These are phyloP conservation scores for Bromus sterilis DNA, from an alignment of 176 grass and related monocot genomes.

Conservation along the genomic window DNA sequence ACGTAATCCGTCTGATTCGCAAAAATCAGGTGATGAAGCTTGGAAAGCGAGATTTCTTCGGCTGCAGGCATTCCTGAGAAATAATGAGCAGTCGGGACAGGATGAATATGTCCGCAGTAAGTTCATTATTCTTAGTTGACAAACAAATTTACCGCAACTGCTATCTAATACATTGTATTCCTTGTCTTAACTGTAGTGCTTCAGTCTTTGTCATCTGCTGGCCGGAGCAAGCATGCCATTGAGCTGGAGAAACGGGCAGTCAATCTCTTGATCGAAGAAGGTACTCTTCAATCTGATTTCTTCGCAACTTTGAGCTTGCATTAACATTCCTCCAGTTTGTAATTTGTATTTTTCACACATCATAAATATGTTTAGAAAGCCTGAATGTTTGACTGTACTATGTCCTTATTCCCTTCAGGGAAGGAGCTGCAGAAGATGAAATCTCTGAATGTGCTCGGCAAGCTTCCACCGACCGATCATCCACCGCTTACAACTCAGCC, in stretches of 20 bases:
- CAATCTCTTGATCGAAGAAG: constrained; percentile 88
- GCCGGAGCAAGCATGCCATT: constrained; percentile 71
- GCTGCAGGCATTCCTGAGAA: constrained; percentile 70
- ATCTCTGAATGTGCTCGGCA: constrained; percentile 75
- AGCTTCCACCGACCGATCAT: constrained; percentile 21
- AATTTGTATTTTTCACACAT: not conserved
- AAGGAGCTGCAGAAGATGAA: constrained; percentile 91
- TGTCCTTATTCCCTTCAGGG: constrained; percentile 36
- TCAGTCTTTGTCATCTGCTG: constrained; percentile 60
- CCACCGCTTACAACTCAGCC: constrained; percentile 16
- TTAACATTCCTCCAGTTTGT: not conserved
- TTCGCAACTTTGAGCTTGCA: not conserved
- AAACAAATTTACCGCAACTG: not conserved
- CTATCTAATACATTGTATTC: constrained; percentile 1
- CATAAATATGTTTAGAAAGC: constrained; percentile 7
- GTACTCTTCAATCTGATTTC: constrained; percentile 33
- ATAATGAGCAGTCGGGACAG: constrained; percentile 67
- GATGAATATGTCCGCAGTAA: constrained; percentile 86
- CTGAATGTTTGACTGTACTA: not conserved
- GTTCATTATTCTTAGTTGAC: constrained; percentile 10
- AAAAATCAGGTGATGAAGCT: constrained; percentile 44
- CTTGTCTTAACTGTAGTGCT: constrained; percentile 49
- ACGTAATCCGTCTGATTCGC: not conserved
- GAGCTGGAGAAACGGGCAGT: constrained; percentile 90
- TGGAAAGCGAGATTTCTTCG: constrained; percentile 64